Conservation (phyloP, 2,329 filamentous ascomycete species). For the Lachnellula subtilissima region DNA sequence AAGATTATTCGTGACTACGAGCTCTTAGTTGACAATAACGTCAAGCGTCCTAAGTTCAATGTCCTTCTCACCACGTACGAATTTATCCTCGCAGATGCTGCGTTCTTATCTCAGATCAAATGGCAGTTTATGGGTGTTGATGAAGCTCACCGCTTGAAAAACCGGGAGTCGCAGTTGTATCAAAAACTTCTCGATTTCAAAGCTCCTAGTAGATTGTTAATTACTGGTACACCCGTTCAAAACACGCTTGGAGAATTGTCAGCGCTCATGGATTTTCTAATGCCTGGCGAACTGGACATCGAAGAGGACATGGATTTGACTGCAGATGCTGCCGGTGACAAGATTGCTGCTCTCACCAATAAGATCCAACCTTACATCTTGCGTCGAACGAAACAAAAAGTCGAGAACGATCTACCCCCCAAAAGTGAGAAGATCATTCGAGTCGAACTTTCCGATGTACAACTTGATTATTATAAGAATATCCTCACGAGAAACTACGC, state of each 20-base stretch:
- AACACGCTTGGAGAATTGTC: slow-evolving; percentile 93
- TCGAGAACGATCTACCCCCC: slow-evolving; percentile 90
- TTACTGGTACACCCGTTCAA: slow-evolving; percentile 95
- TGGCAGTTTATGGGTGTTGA: slow-evolving; percentile 98
- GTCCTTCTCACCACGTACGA: slow-evolving; percentile 98
- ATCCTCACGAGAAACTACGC: slow-evolving; percentile 96
- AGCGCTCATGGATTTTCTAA: slow-evolving; percentile 91
- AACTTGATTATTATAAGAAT: slow-evolving; percentile 98
- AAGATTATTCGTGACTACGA: slow-evolving; percentile 88
- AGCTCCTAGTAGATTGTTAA: slow-evolving; percentile 81
- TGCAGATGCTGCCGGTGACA: slow-evolving; percentile 76
- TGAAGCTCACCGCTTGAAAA: slow-evolving; percentile 95
- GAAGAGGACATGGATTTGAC: slow-evolving; percentile 87
- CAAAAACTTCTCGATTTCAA: slow-evolving; percentile 79
- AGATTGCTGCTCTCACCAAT: slow-evolving; percentile 78
- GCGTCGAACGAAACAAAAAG: slow-evolving; percentile 92
- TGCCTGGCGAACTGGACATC: slow-evolving; percentile 87
- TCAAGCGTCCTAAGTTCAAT: slow-evolving; percentile 90
- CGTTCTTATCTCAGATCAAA: slow-evolving; percentile 83
- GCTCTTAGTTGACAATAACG: slow-evolving; percentile 78
- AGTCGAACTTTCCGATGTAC: slow-evolving; percentile 92
- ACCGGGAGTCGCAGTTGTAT: slow-evolving; percentile 91
- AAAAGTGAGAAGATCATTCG: slow-evolving; percentile 99
- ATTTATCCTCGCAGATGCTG: slow-evolving; percentile 81
- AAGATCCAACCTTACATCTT: slow-evolving; percentile 92